Conservation (phyloP, 23 red algal species). For the Pyropia yezoensis region DNA sequence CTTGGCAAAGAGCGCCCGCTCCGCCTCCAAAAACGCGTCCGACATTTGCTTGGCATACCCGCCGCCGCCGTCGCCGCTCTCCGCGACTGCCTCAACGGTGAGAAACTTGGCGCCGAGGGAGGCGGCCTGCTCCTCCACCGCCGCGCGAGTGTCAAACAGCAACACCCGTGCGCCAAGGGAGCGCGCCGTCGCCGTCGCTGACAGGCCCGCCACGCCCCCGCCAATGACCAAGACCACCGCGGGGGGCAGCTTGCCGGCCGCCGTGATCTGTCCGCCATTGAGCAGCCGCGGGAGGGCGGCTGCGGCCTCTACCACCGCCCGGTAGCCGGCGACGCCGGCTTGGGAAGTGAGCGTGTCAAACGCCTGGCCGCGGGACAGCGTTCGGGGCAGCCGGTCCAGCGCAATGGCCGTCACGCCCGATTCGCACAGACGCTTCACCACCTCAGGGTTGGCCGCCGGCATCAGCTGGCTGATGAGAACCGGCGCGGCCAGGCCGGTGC, state of each 20-base stretch:
- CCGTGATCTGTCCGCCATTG: slow-evolving; percentile 47
- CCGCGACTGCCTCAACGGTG: slow-evolving; percentile 28
- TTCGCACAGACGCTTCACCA: slow-evolving; percentile 29
- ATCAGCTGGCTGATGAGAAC: slow-evolving; percentile 29
- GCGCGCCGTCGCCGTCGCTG: slow-evolving; percentile 30
- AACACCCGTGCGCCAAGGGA: slow-evolving; percentile 45
- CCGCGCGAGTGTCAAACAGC: slow-evolving; percentile 49
- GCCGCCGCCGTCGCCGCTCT: slow-evolving; percentile 48
- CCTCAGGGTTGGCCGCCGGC: slow-evolving; percentile 35
- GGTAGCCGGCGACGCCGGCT: slow-evolving; percentile 57
- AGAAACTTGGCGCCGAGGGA: slow-evolving; percentile 59
- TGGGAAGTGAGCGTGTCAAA: slow-evolving; percentile 58
- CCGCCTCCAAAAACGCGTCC: slow-evolving; percentile 39
- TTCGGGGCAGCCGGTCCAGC: slow-evolving; percentile 53
- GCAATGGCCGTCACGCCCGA: slow-evolving; percentile 20
- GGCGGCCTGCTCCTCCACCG: slow-evolving; percentile 62
- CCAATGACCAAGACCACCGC: slow-evolving; percentile 54
- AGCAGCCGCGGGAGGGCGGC: slow-evolving; percentile 50
- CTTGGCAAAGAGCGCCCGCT: slow-evolving; percentile 31
- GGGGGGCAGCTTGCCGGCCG: slow-evolving; percentile 48
- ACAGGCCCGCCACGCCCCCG: slow-evolving; percentile 53
- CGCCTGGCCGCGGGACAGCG: slow-evolving; percentile 44
- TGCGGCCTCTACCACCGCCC: slow-evolving; percentile 58
- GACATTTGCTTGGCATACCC: slow-evolving; percentile 75
- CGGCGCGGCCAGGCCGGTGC: background rate